Evolutionary conservation across 2,329 filamentous ascomycete genomes (phyloP).

Genomic region (Orbilia ellipsospora): DNA sequence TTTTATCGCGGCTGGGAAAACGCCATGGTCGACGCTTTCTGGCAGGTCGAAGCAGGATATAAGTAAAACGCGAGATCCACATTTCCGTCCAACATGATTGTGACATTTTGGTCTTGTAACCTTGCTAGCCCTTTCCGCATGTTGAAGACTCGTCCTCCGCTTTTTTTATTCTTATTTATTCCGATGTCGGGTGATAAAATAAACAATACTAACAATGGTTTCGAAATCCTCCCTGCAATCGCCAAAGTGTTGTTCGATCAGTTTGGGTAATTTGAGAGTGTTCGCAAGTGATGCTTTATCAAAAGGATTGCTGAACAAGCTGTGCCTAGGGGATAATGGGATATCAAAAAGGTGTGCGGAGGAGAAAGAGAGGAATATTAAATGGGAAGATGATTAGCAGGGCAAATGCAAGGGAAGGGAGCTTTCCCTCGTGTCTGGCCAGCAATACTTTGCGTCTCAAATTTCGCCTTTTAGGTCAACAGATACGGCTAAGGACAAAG

Average conservation of each 20-base stretch:
- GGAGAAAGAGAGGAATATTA: conserved; percentile 53
- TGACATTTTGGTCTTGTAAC: conserved; percentile 37
- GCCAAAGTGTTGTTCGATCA: conserved; percentile 19
- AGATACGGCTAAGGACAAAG: conserved; percentile 51
- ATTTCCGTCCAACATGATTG: conserved; percentile 40
- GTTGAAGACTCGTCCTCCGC: conserved; percentile 8
- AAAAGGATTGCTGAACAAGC: conserved; percentile 12
- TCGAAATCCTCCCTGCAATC: conserved; percentile 17
- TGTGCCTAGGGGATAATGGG: conserved; percentile 25
- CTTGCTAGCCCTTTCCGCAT: conserved; percentile 38
- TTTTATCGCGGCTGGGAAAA: conserved; percentile 38
- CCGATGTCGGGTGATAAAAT: conserved; percentile 21
- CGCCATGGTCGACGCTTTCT: conserved; percentile 47
- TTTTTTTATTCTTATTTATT: not conserved
- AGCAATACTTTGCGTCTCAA: conserved; percentile 55
- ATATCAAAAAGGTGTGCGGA: conserved; percentile 51
- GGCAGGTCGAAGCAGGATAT: conserved; percentile 45
- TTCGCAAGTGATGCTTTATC: conserved; percentile 26
- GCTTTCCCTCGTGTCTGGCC: conserved; percentile 46
- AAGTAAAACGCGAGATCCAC: conserved; percentile 51
- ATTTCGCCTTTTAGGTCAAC: conserved; percentile 53
- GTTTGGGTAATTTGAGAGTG: conserved; percentile 8
- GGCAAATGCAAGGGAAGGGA: conserved; percentile 51
- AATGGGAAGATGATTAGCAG: conserved; percentile 56
- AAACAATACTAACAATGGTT: conserved; percentile 51